Base-by-base conservation (phyloP, 2,329 filamentous ascomycete species). In the Diaporthe ilicicola region DNA sequence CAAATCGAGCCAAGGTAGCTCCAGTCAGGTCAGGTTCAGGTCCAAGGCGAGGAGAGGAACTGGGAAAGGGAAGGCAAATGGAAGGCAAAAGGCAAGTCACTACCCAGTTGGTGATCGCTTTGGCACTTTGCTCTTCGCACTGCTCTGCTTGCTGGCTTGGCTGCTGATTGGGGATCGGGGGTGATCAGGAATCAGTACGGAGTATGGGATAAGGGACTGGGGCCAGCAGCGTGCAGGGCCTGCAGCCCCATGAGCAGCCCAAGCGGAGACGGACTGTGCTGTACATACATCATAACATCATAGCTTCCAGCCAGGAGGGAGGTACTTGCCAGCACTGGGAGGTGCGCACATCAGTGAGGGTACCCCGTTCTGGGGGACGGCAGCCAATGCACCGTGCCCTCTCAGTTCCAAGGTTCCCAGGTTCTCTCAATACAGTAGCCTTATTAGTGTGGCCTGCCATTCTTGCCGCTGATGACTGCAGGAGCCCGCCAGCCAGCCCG, bases 381-480 rank as follows among this genome's bases (percentile, higher is more conserved):
- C 59, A 64, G 44, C 59, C 59, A 64, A 27, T 55, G 53, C 66
- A 56, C 53, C 65, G 65, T 68, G 55, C 55, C n/a, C 46, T 68
- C 54, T 27, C 54, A 37, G 29, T 37, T 50, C 37, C 37, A 39
- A 39, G 37, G 37, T 39, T 39, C n/a, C n/a, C n/a, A n/a, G n/a
- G n/a, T n/a, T n/a, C n/a, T n/a, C n/a, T n/a, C n/a, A n/a, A n/a
- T n/a, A n/a, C n/a, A n/a, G n/a, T n/a, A n/a, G n/a, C n/a, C n/a
- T n/a, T n/a, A n/a, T n/a, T 32, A 24, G 22, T 34, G 32, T 39
- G 54, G 54, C 55, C 55, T 61, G 55, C 42, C 55, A 61, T 22
- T 61, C 15, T 44, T 62, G 59, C 42, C 59, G 59, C 59, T 37
- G 59, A 34, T 48, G 42, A 62, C 59, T 64, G 59, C 44, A 50